Percentiles rank a stretch among this genome's conserved stretches.
Evolutionary conservation across 2,329 filamentous ascomycete genomes (phyloP).

Genomic region (Pyrenophora graminea): DNA sequence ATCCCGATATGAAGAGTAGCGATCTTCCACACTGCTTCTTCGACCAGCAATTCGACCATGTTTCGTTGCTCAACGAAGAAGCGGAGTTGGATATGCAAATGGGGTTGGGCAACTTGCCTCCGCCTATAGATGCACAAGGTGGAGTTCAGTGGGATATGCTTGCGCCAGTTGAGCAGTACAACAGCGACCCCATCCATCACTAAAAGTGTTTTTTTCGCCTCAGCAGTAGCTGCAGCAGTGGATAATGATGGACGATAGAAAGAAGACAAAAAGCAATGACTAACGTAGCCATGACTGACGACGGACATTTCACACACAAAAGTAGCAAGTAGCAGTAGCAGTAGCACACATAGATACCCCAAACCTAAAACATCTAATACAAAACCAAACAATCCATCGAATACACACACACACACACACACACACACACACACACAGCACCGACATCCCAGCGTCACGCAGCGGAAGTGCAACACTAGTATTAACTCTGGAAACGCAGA

Average conservation of each 20-base stretch:
- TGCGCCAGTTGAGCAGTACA: slow-evolving; percentile 33
- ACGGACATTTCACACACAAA: too few species aligned
- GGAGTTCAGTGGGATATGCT: slow-evolving; percentile 32
- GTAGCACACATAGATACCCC: too few species aligned
- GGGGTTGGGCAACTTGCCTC: slow-evolving; percentile 25
- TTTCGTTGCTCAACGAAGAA: slow-evolving; percentile 24
- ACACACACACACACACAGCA: too few species aligned
- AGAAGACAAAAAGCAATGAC: background rate
- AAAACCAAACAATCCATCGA: too few species aligned
- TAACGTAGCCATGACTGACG: too few species aligned
- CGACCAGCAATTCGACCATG: slow-evolving; percentile 21
- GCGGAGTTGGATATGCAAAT: slow-evolving; percentile 32
- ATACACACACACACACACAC: too few species aligned
- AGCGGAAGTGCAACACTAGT: too few species aligned
- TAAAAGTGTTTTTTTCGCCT: background rate
- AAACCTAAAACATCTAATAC: too few species aligned
- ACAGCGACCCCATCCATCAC: slow-evolving; percentile 11
- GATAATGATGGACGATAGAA: background rate
- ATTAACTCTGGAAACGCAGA: too few species aligned
- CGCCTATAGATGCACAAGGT: slow-evolving; percentile 25
- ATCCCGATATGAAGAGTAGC: slow-evolving; percentile 5
- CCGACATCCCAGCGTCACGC: too few species aligned
- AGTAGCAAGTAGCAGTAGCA: too few species aligned
- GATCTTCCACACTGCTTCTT: slow-evolving; percentile 4
- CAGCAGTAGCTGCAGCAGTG: background rate